Evolutionary conservation across 1,284 basidiomycete species (phyloP).

Genomic region (Takashimella koratensis): DNA sequence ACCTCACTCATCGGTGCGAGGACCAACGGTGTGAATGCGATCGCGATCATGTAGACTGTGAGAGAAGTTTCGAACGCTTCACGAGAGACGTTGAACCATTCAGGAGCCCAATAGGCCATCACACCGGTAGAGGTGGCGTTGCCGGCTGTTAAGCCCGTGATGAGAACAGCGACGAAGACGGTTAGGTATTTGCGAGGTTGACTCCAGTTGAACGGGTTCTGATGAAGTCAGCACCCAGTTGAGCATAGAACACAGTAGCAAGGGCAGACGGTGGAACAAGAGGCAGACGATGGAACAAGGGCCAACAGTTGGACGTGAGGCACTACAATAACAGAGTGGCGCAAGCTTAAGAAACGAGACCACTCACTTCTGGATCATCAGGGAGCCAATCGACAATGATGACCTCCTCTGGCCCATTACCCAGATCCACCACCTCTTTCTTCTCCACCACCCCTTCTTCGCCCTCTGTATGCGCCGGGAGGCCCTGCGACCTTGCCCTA

Average conservation of each 20-base stretch:
- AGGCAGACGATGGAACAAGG: not conserved
- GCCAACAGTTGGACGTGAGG: not conserved
- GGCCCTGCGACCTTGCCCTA: not conserved
- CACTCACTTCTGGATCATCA: slow-evolving; percentile 33
- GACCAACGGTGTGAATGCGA: slow-evolving; percentile 38
- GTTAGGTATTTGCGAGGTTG: slow-evolving; percentile 24
- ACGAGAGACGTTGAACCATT: slow-evolving; percentile 26
- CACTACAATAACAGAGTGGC: too few species aligned
- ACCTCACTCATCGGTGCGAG: slow-evolving; percentile 45
- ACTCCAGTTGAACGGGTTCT: slow-evolving; percentile 44
- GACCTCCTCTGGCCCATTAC: slow-evolving; percentile 25
- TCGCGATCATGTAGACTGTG: slow-evolving; percentile 30
- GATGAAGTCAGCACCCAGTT: too few species aligned
- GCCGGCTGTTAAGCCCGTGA: slow-evolving; percentile 26
- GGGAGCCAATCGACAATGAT: slow-evolving; percentile 36
- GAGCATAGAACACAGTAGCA: not conserved
- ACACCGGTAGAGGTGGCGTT: slow-evolving; percentile 29
- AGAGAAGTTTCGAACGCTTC: slow-evolving; percentile 22
- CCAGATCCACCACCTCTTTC: slow-evolving; percentile 8
- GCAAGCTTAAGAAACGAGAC: too few species aligned
- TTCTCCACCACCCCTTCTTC: slow-evolving; percentile 11
- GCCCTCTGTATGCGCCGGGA: not conserved
- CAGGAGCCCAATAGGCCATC: slow-evolving; percentile 27
- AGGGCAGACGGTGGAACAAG: too few species aligned
- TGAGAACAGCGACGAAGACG: slow-evolving; percentile 22